Base-by-base conservation (phyloP, 805 yeast species). In the Saturnispora sanitii region DNA sequence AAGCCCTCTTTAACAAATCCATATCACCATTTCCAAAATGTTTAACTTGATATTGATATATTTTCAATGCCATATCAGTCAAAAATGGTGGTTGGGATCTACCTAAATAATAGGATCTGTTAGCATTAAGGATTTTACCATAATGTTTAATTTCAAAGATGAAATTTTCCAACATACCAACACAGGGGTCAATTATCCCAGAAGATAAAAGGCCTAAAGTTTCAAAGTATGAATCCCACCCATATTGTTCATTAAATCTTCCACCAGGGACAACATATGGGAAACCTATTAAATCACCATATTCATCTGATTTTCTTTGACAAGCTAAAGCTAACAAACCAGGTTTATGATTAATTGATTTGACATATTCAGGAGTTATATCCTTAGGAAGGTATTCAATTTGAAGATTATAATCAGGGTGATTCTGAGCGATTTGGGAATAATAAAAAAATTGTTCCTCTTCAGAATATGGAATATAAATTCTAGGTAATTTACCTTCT, bases 191-290 rank as follows among this genome's bases (percentile, higher is more conserved):
- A 17, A 77, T 60, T 38, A 76, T 69, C 31, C 71, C 73, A 53
- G 82, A 82, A 21, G 73, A 70, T 20, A 92, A 58, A 32, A 92
- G 67, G 1, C 97, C 98, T 19, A 87, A 60, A 0, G 92, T 75
- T 56, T 81, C 87, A 81, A 92, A 83, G 56, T 92, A 90, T 2
- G 96, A 86, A 59, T 90, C 98, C 98, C 98, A 90, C 13, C 97
- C 98, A 55, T 92, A 90, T 44, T 87, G 71, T 62, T 90, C 98
- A 63, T 92, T 92, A 62, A 90, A 90, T 48, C 98, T 68, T 18
- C 98, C 97, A 15, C 98, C 98, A 1, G 98, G 98, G 19, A 90
- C 97, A 15, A 85, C 82, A 59, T 90, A 90, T 0, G 95, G 95
- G 53, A 72, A 77, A 17, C 87, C 85, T 30, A 71, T 66, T 31